These are phyloP conservation scores for Colletotrichum somersetense DNA, from an alignment of 2,329 filamentous ascomycete species.

Conservation along the genomic window DNA sequence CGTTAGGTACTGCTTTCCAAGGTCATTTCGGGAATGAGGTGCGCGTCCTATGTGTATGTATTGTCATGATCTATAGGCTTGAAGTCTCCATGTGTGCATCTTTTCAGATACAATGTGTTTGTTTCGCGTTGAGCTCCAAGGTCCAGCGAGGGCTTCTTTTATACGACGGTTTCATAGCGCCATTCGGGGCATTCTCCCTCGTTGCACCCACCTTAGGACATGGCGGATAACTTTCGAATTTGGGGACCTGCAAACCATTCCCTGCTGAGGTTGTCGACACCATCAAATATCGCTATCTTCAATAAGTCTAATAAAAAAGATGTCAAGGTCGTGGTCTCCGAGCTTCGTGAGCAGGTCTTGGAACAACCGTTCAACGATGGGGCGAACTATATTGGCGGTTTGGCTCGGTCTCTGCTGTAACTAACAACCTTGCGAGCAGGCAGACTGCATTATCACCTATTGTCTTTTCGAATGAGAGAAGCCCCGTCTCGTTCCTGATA, in stretches of 20 bases:
- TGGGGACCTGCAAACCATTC: too few relatives aligned
- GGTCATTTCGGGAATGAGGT: conserved; percentile 75
- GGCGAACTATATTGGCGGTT: conserved; percentile 77
- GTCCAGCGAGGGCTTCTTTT: conserved; percentile 61
- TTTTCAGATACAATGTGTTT: conserved; percentile 57
- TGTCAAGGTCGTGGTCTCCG: conserved; percentile 69
- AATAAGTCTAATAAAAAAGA: conserved; percentile 70
- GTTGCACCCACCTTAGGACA: conserved; percentile 63
- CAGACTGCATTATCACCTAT: conserved; percentile 79
- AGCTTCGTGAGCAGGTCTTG: conserved; percentile 70
- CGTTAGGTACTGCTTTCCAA: conserved; percentile 85
- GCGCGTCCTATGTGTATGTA: conserved; percentile 66
- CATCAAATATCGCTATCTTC: conserved; percentile 72
- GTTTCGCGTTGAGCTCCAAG: conserved; percentile 56
- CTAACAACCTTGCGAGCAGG: conserved; percentile 78
- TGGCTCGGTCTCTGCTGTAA: conserved; percentile 86
- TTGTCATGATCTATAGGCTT: conserved; percentile 76
- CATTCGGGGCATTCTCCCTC: conserved; percentile 75
- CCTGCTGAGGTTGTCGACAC: too few relatives aligned
- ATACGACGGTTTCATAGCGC: conserved; percentile 75
- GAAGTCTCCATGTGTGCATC: conserved; percentile 66
- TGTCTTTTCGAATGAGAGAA: conserved; percentile 75
- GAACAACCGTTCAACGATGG: conserved; percentile 73
- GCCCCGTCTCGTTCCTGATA: conserved; percentile 69
- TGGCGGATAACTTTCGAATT: conserved; percentile 61